A percentile compares a stretch with the other conserved stretches of the same genome.
Evolutionary conservation across 73 alveolate genomes (phyloP).

Genomic region (Uronychia setigera): DNA sequence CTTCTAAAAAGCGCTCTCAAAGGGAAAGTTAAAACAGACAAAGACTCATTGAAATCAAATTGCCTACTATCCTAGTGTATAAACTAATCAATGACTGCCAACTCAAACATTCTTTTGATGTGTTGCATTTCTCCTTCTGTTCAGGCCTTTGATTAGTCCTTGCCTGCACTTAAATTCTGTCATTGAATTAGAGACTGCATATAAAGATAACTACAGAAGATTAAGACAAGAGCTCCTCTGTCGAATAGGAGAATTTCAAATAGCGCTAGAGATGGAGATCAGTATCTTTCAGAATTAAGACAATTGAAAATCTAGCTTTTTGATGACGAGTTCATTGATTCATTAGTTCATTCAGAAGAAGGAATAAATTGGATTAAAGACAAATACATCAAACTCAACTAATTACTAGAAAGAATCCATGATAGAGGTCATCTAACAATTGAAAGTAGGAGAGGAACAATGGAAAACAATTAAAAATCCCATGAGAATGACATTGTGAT

Average conservation of each 20-base stretch:
- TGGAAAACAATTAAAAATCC: too few relatives aligned
- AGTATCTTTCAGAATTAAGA: neutral
- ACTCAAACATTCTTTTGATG: neutral
- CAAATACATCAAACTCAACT: neutral
- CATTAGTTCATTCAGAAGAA: neutral
- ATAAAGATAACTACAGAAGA: neutral
- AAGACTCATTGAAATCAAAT: neutral
- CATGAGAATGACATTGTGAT: too few relatives aligned
- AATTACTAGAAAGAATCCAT: too few relatives aligned
- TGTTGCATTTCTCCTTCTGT: neutral
- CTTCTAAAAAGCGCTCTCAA: neutral
- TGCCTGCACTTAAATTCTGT: neutral
- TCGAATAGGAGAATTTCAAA: too few relatives aligned
- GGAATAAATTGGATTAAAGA: neutral
- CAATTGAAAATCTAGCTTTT: neutral
- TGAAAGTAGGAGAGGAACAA: too few relatives aligned
- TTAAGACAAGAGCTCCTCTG: neutral
- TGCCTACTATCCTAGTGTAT: neutral
- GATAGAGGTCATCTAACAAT: too few relatives aligned
- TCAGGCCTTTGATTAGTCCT: neutral
- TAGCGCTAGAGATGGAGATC: too few relatives aligned
- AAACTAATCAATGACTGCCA: neutral
- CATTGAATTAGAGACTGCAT: neutral
- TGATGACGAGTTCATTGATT: neutral
- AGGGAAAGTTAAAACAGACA: neutral